Evolutionary conservation across 352 stramenopile species (phyloP).

Genomic region (Pythium vanterpoolii): DNA sequence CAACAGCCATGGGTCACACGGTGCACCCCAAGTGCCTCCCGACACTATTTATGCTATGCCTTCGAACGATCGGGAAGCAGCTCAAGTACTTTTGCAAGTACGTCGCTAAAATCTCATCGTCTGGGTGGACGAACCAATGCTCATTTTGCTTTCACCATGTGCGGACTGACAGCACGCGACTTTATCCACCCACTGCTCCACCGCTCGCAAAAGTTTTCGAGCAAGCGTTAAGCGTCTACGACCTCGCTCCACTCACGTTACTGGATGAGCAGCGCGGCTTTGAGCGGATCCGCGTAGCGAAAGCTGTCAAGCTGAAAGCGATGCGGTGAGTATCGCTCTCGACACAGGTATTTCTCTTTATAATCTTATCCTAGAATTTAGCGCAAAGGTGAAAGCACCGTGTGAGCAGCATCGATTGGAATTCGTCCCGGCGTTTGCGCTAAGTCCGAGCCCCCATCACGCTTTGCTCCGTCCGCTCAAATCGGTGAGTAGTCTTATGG

Average conservation of each 20-base stretch:
- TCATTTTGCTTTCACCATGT: not conserved
- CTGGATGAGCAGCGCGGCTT: constrained; percentile 14
- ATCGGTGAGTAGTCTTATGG: not conserved
- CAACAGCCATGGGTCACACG: not conserved
- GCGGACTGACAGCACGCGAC: not conserved
- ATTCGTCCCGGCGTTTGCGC: not conserved
- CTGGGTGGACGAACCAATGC: too few species aligned
- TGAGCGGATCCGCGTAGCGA: not conserved
- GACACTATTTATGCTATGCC: constrained; percentile 11
- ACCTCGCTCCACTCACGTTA: constrained; percentile 8
- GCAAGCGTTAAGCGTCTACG: constrained; percentile 1
- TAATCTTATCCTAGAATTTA: not conserved
- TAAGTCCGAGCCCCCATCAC: not conserved
- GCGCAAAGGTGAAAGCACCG: not conserved
- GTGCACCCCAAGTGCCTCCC: not conserved
- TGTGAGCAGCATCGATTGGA: not conserved
- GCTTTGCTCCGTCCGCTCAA: not conserved
- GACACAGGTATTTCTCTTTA: not conserved
- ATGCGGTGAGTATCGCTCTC: not conserved
- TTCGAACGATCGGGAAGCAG: constrained; percentile 8
- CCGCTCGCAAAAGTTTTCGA: not conserved
- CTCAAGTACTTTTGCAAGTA: constrained; percentile 22
- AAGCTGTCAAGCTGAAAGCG: not conserved
- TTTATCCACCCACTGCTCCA: constrained; percentile 8
- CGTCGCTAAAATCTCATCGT: not conserved